These are phyloP conservation scores for Leptodermis oblonga DNA, from an alignment of 257 asterid species.

Conservation along the genomic window DNA sequence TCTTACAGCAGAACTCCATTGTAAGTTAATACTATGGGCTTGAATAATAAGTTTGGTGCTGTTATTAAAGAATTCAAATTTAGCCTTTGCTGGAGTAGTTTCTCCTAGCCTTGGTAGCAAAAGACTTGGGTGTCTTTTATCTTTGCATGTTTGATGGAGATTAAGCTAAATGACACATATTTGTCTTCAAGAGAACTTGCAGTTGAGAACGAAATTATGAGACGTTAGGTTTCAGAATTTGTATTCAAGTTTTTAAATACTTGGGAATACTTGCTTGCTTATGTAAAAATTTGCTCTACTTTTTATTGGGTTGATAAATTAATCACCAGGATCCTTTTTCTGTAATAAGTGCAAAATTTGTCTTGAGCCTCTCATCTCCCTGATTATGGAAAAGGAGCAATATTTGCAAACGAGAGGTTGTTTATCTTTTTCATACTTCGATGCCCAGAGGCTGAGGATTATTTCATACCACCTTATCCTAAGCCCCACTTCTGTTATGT, in stretches of 20 bases:
- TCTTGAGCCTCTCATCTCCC: background rate
- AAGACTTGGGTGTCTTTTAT: background rate
- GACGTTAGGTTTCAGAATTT: background rate
- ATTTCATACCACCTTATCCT: background rate
- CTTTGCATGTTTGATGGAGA: background rate
- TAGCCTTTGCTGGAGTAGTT: background rate
- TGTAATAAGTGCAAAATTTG: background rate
- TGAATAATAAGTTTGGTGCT: background rate
- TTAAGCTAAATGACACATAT: background rate
- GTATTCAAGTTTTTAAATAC: background rate
- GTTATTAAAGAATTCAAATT: background rate
- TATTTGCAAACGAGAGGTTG: background rate
- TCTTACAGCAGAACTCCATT: conserved; percentile 81
- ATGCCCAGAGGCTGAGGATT: background rate
- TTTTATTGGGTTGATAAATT: background rate
- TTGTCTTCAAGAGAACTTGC: background rate
- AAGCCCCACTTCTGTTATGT: background rate
- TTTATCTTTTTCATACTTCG: background rate
- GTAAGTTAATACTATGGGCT: conserved; percentile 43
- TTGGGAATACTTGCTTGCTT: background rate
- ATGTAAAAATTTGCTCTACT: background rate
- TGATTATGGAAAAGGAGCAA: background rate
- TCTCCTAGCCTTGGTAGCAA: background rate
- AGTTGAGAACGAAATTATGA: background rate
- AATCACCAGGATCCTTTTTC: background rate